Conservation (phyloP, 2,329 filamentous ascomycete genomes). For the Rosellinia necatrix region DNA sequence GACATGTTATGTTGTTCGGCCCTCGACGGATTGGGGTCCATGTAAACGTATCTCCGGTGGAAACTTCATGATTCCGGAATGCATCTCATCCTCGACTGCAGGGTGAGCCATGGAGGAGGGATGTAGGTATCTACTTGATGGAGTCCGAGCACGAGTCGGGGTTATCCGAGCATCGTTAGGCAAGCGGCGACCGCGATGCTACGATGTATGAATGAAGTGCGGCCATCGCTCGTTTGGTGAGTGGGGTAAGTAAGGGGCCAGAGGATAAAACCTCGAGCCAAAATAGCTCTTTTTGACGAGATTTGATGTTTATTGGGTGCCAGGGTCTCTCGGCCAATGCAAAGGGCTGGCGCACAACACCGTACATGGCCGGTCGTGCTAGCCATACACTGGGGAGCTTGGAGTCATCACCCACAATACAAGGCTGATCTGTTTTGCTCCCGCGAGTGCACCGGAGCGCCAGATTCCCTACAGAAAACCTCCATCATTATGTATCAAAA, state of each 20-base stretch:
- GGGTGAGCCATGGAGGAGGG: neutral
- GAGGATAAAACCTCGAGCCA: neutral
- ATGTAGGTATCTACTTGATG: neutral
- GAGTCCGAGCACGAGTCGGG: neutral
- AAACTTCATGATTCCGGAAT: neutral
- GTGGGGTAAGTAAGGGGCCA: too few relatives aligned
- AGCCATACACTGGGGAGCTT: neutral
- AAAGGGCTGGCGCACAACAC: conserved; percentile 4
- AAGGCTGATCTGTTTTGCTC: neutral
- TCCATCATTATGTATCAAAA: too few relatives aligned
- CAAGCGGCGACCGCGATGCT: neutral
- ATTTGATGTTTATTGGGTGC: neutral
- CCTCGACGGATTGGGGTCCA: neutral
- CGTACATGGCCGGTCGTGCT: neutral
- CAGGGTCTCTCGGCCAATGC: neutral
- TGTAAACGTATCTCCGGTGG: neutral
- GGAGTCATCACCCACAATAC: neutral
- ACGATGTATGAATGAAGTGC: conserved; percentile 1
- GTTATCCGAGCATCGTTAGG: neutral
- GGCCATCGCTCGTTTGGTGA: neutral
- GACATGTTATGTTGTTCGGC: neutral
- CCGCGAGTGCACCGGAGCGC: neutral
- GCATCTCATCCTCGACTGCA: neutral
- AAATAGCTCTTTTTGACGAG: neutral
- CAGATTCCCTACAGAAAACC: neutral